Conservation (phyloP, 371 early-diverging fungal genomes). For the Mortierella sp. region DNA sequence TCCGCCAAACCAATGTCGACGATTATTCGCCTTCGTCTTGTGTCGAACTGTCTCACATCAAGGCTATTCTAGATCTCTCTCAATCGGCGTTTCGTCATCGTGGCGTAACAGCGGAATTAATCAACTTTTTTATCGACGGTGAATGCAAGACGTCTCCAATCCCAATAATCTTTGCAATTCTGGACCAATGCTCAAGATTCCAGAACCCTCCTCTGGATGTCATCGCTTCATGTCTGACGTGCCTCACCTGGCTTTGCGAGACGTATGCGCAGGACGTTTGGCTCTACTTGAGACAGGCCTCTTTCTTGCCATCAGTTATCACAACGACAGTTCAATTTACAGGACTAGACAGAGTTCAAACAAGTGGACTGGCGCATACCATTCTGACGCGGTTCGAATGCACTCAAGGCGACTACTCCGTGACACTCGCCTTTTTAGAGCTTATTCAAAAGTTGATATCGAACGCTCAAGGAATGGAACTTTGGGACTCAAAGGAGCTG, state of each 20-base stretch:
- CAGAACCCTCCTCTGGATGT: conserved; percentile 39
- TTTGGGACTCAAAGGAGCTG: conserved; percentile 50
- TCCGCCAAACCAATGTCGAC: conserved; percentile 22
- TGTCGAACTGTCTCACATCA: conserved; percentile 26
- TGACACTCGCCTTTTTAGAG: conserved; percentile 43
- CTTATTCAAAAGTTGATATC: conserved; percentile 31
- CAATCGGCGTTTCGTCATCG: conserved; percentile 31
- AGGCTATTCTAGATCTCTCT: conserved; percentile 32
- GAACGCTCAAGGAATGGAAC: conserved; percentile 37
- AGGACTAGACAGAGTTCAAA: conserved; percentile 41
- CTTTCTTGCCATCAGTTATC: conserved; percentile 48
- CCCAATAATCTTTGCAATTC: conserved; percentile 41
- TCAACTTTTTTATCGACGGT: conserved; percentile 12
- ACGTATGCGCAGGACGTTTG: conserved; percentile 47
- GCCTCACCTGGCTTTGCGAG: conserved; percentile 32
- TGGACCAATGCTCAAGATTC: conserved; percentile 47
- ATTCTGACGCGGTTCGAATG: conserved; percentile 37
- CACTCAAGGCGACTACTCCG: conserved; percentile 33
- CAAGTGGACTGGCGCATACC: conserved; percentile 29
- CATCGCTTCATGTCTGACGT: conserved; percentile 39
- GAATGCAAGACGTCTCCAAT: conserved; percentile 22
- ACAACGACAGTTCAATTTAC: conserved; percentile 47
- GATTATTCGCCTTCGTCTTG: conserved; percentile 8
- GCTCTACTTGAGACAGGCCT: conserved; percentile 43
- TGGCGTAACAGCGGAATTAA: conserved; percentile 18